Evolutionary conservation across 495 filamentous ascomycete species (phyloP).

Genomic region (Aspergillus leporis): DNA sequence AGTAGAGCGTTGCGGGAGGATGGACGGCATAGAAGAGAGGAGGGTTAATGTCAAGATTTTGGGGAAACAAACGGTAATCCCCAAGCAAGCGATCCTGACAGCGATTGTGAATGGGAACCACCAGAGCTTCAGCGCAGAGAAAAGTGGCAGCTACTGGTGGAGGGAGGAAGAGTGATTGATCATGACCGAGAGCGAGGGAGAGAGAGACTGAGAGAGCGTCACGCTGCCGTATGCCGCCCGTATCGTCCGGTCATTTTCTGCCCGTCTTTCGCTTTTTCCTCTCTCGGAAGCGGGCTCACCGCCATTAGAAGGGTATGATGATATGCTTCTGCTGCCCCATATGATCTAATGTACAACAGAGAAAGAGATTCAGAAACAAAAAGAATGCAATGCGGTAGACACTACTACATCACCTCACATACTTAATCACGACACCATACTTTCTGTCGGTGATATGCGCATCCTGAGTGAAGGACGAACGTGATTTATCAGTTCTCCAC

Average conservation of each 20-base stretch:
- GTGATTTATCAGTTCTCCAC: constrained; percentile 13
- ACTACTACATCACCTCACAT: not conserved
- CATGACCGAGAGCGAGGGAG: constrained; percentile 21
- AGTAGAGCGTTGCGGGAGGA: constrained; percentile 33
- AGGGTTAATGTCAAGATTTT: constrained; percentile 13
- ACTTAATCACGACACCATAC: not conserved
- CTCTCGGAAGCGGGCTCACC: constrained; percentile 27
- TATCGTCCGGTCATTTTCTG: constrained; percentile 19
- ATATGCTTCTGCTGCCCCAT: not conserved
- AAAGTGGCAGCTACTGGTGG: constrained; percentile 8
- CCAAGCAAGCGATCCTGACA: constrained; percentile 10
- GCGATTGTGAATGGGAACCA: constrained; percentile 7
- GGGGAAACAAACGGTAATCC: constrained; percentile 4
- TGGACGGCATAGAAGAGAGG: constrained; percentile 33
- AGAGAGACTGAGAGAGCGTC: constrained; percentile 31
- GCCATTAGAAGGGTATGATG: constrained; percentile 21
- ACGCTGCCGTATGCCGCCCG: constrained; percentile 22
- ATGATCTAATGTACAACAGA: not conserved
- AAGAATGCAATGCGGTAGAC: not conserved
- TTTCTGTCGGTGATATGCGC: not conserved
- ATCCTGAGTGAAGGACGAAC: not conserved
- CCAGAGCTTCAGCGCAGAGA: constrained; percentile 4
- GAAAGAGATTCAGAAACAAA: not conserved
- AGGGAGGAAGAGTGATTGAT: constrained; percentile 21
- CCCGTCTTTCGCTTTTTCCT: constrained; percentile 21